Base-by-base conservation (phyloP, 176 grass and related monocot genomes). In the Eleusine indica region DNA sequence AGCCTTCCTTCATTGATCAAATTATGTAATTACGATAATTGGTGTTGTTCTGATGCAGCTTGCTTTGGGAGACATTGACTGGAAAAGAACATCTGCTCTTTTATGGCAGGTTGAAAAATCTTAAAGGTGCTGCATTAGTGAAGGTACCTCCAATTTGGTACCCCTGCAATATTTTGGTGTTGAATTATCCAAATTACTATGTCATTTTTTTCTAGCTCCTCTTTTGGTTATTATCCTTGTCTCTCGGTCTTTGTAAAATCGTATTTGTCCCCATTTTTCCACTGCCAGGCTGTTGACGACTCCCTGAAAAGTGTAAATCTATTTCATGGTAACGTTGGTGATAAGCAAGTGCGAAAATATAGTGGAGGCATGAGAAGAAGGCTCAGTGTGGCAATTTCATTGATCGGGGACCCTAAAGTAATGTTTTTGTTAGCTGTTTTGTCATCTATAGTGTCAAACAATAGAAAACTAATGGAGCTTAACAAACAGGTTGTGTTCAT, bases 61-160 rank as follows among this genome's bases (percentile, higher is more conserved):
- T 96, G 76, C 90, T 99, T 69, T 96, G 96, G 96, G 96, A 99
- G 87, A 94, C 91, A 90, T 73, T 99, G 56, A 99, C 96, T 4
- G 93, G 89, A 76, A 91, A 80, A 82, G 91, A 96, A 48, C 91
- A 99, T 82, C 73, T 99, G 66, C 63, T 96, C 58, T 99, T 99
- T 86, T 99, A 94, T 83, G 96, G 93, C 9, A 85, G 91, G 40
- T 77, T 94, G 41, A 96, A 99, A 82, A 94, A 94, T 86, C 91
- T 96, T 64, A 90, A 92, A 62, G 89, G 89, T 40, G 67, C 68
- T 43, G 75, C 25, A 70, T 86, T 90, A 79, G 28, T 84, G 52
- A 87, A 95, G 90, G 93, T 92, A 87, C 41, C 12, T 66, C 52
- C 42, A 74, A n/a, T 85, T 42, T 63, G 22, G 41, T 56, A 68